These are phyloP conservation scores for Boletus bicolor DNA, from an alignment of 768 basidiomycete species.

Conservation along the genomic window DNA sequence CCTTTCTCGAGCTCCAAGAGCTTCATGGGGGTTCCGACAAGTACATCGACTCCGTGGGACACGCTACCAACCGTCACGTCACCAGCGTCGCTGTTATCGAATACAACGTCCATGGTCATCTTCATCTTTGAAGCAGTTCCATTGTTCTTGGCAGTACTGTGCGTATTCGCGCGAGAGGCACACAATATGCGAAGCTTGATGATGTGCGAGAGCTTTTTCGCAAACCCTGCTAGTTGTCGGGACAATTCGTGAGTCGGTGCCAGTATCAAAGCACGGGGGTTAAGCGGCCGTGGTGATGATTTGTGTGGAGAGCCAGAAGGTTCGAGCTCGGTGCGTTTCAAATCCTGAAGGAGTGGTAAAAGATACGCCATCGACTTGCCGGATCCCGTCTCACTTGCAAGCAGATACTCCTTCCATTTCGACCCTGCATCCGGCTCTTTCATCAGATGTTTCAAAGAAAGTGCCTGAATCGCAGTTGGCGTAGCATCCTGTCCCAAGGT, in stretches of 20 bases:
- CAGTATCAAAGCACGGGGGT: constrained; percentile 76
- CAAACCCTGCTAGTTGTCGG: constrained; percentile 71
- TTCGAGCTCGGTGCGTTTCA: constrained; percentile 62
- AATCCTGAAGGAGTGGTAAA: constrained; percentile 73
- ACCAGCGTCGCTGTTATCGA: constrained; percentile 23
- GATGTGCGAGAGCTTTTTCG: constrained; percentile 71
- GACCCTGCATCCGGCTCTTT: constrained; percentile 17
- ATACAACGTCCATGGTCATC: constrained; percentile 6
- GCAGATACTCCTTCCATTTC: constrained; percentile 47
- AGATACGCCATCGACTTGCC: constrained; percentile 92
- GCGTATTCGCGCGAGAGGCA: constrained; percentile 57
- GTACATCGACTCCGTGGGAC: constrained; percentile 43
- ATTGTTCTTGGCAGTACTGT: constrained; percentile 23
- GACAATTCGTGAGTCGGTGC: constrained; percentile 89
- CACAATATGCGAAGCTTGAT: constrained; percentile 76
- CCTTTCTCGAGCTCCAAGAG: constrained; percentile 58
- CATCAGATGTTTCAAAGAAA: constrained; percentile 67
- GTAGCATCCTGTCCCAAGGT: constrained; percentile 51
- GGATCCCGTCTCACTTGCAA: constrained; percentile 88
- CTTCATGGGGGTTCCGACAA: constrained; percentile 66
- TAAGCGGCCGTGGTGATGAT: constrained; percentile 33
- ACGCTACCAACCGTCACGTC: constrained; percentile 29
- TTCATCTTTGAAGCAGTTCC: constrained; percentile 52
- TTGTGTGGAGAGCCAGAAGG: constrained; percentile 2
- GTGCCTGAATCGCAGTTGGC: constrained; percentile 78